These are phyloP conservation scores for Chenopodium formosanum DNA, from an alignment of 148 eudicot genomes.

Conservation along the genomic window DNA sequence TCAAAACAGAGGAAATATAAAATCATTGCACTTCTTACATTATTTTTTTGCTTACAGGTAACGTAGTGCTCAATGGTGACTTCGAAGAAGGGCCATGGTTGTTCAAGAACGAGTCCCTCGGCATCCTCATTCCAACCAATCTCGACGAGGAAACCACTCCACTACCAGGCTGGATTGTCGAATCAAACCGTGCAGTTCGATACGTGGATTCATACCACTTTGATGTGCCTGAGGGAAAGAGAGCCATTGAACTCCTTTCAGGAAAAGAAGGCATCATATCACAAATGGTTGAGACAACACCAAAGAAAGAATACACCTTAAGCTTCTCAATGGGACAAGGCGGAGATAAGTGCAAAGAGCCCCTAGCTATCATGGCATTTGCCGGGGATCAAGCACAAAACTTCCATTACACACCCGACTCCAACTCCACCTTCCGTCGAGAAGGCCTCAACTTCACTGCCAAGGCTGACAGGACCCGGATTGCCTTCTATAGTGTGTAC, in stretches of 20 bases:
- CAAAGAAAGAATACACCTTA: slow-evolving; percentile 65
- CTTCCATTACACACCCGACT: slow-evolving; percentile 60
- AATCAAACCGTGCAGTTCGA: slow-evolving; percentile 88
- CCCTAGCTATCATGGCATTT: slow-evolving; percentile 86
- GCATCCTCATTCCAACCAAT: slow-evolving; percentile 88
- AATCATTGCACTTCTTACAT: neutral
- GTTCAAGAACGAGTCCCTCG: slow-evolving; percentile 81
- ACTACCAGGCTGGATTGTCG: slow-evolving; percentile 92
- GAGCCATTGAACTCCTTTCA: slow-evolving; percentile 80
- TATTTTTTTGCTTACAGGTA: slow-evolving; percentile 40
- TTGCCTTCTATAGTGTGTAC: slow-evolving; percentile 87
- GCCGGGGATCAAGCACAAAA: slow-evolving; percentile 95
- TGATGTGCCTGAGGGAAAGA: slow-evolving; percentile 73
- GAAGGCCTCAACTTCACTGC: slow-evolving; percentile 79
- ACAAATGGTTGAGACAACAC: slow-evolving; percentile 80
- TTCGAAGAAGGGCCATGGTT: slow-evolving; percentile 96
- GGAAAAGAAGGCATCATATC: slow-evolving; percentile 98
- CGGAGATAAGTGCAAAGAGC: slow-evolving; percentile 75
- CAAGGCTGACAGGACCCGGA: slow-evolving; percentile 76
- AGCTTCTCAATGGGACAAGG: slow-evolving; percentile 75
- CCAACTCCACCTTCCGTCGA: slow-evolving; percentile 55
- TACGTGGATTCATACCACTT: slow-evolving; percentile 83
- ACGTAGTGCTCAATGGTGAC: slow-evolving; percentile 81
- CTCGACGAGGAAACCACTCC: slow-evolving; percentile 79
- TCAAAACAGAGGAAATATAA: neutral